These are phyloP conservation scores for Claviceps capensis DNA, from an alignment of 2,329 filamentous ascomycete genomes.

Conservation along the genomic window DNA sequence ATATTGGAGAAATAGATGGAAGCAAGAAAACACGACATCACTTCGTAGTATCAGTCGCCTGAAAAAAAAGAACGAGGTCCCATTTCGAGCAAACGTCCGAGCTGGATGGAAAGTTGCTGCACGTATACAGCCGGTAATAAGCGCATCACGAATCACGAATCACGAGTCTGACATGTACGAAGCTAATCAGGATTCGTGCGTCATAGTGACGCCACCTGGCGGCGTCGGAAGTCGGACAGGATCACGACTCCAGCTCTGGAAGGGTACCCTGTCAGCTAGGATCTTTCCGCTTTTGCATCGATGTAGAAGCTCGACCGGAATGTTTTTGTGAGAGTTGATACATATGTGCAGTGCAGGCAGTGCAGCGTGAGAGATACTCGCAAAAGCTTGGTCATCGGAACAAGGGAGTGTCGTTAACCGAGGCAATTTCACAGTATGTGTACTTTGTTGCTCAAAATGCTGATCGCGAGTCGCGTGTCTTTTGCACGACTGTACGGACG, in stretches of 20 bases:
- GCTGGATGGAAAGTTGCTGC: background rate
- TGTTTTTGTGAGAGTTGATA: too few relatives aligned
- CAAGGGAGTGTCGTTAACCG: too few relatives aligned
- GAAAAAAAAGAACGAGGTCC: background rate
- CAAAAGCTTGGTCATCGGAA: too few relatives aligned
- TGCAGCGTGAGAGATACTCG: too few relatives aligned
- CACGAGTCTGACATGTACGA: background rate
- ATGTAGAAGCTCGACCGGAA: too few relatives aligned
- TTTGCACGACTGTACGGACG: too few relatives aligned
- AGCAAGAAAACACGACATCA: too few relatives aligned
- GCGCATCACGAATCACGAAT: background rate
- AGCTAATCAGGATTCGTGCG: background rate
- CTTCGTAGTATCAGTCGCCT: background rate
- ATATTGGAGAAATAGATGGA: background rate
- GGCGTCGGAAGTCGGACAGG: background rate
- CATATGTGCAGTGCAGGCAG: too few relatives aligned
- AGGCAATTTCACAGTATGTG: too few relatives aligned
- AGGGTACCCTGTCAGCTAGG: background rate
- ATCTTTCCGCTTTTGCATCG: too few relatives aligned
- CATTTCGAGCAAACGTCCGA: background rate
- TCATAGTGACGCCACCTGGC: background rate
- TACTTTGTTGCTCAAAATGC: too few relatives aligned
- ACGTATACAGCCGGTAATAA: background rate
- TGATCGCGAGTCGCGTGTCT: too few relatives aligned
- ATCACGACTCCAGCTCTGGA: background rate